phyloP scores from a whole-genome alignment of 1,284 basidiomycete genomes.

The Baeospora myosura region DNA sequence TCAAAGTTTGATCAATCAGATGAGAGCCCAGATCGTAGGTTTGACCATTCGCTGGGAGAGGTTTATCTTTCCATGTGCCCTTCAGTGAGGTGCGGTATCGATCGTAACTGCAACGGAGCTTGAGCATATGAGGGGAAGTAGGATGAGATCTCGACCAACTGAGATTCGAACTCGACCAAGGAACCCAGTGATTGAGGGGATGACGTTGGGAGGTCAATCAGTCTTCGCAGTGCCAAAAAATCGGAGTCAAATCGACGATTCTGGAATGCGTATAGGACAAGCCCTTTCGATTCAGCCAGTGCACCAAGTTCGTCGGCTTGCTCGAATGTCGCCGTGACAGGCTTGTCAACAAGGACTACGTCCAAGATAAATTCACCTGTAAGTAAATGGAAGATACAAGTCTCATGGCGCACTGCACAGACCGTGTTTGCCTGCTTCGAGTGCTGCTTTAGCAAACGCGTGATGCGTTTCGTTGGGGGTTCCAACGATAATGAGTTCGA shows the following conservation, averaged over 20 bases:
- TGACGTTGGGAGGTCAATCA: slow-evolving; percentile 49
- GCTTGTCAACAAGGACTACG: slow-evolving; percentile 77
- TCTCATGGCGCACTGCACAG: slow-evolving; percentile 12
- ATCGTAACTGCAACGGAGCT: slow-evolving; percentile 49
- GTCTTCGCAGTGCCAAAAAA: slow-evolving; percentile 65
- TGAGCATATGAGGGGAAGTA: background rate
- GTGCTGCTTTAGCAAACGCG: slow-evolving; percentile 52
- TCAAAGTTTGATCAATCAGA: slow-evolving; percentile 71
- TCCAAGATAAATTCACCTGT: background rate
- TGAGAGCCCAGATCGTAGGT: slow-evolving; percentile 64
- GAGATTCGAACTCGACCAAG: slow-evolving; percentile 70
- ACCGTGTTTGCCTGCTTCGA: slow-evolving; percentile 78
- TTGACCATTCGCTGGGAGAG: slow-evolving; percentile 45
- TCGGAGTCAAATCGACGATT: slow-evolving; percentile 73
- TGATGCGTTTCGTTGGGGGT: slow-evolving; percentile 83
- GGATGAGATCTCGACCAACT: slow-evolving; percentile 33
- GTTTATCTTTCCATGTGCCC: slow-evolving; percentile 66
- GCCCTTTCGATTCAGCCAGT: slow-evolving; percentile 58
- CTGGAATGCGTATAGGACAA: slow-evolving; percentile 73
- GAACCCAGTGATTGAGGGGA: slow-evolving; percentile 52
- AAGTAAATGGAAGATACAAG: background rate
- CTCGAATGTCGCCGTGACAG: slow-evolving; percentile 58
- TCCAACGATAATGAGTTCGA: slow-evolving; percentile 66
- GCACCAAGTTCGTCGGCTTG: slow-evolving; percentile 64
- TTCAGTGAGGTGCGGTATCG: slow-evolving; percentile 64